Evolutionary conservation across 129 eudicot genomes (phyloP), one percentile per base, ranked within the genome.

Genomic region (Chrysanthemum makinoi): DNA sequence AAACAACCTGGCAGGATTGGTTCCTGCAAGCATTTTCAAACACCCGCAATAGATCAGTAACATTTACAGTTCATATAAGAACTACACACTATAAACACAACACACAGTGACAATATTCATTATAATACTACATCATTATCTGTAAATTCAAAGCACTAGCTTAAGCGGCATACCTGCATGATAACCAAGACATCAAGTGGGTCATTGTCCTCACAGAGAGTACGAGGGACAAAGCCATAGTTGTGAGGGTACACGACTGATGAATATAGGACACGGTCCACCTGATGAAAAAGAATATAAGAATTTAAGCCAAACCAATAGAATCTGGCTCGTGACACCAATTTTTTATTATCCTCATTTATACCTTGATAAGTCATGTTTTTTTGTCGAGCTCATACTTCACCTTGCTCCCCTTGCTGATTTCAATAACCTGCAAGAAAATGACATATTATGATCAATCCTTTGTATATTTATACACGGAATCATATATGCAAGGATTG

Each of bases 1-100:
- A 94, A 94, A 81, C 93, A 85, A n/a, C 98, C 98, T 4, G 97
- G 98, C 65, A 94, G 79, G 65, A 94, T 89, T 58, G 98, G 98
- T 75, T 94, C 98, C 98, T 93, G 83, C 11, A 75, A 52, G 69
- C 28, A 46, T 60, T 74, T 72, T 63, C 65, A 62, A 62, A 53
- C 8, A 70, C n/a, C 44, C 58, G 62, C 58, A 35, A 50, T 35
- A 15, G 50, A 75, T 76, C 24, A 10, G 48, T 12, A 8, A 51
- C 26, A 28, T 47, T 48, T 35, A 30, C n/a, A 24, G 16, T 46
- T 46, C 10, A 55, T 44, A 44, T 66, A 54, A 65, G 46, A 52
- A 66, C 50, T 54, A 65, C 58, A 65, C 47, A 3, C 24, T 43
- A 28, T 43, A 14, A 28, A 56, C 16, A 11, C 65, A 16, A 43